These are phyloP conservation scores for Salvia hispanica DNA, from an alignment of 257 asterid genomes.

Conservation along the genomic window DNA sequence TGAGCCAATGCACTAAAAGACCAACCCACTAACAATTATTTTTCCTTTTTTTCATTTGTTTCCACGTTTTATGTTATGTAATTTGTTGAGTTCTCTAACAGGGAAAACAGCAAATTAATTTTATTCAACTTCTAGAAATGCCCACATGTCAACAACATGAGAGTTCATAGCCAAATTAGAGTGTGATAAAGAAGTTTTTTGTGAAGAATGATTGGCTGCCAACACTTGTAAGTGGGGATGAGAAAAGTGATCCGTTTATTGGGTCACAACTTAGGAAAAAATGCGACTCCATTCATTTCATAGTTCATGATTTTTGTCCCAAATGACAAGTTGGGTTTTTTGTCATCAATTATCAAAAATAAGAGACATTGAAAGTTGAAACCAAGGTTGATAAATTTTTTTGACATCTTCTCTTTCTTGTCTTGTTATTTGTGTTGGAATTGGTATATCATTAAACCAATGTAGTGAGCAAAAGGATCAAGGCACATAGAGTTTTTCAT, in stretches of 20 bases:
- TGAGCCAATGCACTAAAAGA: constrained; percentile 15
- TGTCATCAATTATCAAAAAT: constrained; percentile 10
- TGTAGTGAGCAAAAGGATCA: constrained; percentile 32
- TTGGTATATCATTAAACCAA: constrained; percentile 1
- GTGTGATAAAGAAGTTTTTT: background rate
- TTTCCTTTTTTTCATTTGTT: background rate
- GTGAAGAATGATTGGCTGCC: constrained; percentile 29
- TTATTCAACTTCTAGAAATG: background rate
- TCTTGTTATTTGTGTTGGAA: constrained; percentile 17
- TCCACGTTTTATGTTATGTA: background rate
- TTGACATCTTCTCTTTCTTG: constrained; percentile 5
- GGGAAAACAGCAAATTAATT: background rate
- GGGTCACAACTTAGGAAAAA: constrained; percentile 10
- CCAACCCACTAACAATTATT: constrained; percentile 16
- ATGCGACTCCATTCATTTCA: constrained; percentile 30
- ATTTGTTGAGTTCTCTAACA: background rate
- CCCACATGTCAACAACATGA: constrained; percentile 1
- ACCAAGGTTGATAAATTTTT: background rate
- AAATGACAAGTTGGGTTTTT: background rate
- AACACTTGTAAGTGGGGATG: constrained; percentile 35
- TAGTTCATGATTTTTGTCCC: constrained; percentile 12
- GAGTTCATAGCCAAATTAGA: background rate
- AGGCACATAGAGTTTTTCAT: constrained; percentile 6
- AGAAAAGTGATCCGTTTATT: constrained; percentile 24
- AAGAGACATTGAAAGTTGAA: background rate